These are phyloP conservation scores for Aureobasidium sp. DNA, from an alignment of 2,329 filamentous ascomycete species.

Conservation along the genomic window DNA sequence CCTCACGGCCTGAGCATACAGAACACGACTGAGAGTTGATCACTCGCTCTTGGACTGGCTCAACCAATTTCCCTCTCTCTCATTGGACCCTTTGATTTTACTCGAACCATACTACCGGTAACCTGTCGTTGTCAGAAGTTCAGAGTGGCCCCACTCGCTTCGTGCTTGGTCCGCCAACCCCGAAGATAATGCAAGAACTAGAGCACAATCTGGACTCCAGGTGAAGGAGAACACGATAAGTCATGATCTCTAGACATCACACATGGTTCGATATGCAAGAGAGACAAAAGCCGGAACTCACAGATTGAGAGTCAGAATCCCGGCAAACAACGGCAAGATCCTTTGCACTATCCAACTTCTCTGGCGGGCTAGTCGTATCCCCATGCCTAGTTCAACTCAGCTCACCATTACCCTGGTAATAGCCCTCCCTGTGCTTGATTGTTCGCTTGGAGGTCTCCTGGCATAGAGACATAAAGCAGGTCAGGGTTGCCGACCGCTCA, in stretches of 20 bases:
- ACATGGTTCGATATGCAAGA: background rate
- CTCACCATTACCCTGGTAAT: background rate
- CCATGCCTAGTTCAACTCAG: background rate
- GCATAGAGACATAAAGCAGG: background rate
- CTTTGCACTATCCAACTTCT: background rate
- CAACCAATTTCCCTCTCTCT: background rate
- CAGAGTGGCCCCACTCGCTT: background rate
- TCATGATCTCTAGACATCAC: too few relatives aligned
- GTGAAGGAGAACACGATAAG: background rate
- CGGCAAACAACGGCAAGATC: background rate
- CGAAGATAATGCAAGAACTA: background rate
- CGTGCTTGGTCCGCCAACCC: background rate
- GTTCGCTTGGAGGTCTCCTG: background rate
- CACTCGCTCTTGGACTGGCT: background rate
- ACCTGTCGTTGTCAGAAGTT: background rate
- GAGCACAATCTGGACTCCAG: background rate
- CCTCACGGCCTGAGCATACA: background rate
- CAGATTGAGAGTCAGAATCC: background rate
- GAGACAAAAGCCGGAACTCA: background rate
- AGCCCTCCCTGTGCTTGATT: background rate
- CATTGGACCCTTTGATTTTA: background rate
- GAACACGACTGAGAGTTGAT: background rate
- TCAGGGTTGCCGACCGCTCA: background rate
- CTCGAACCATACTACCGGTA: slow-evolving; percentile 5
- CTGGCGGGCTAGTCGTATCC: background rate